phyloP scores from a whole-genome alignment of 83 land plant genomes.

The Larix sibirica region DNA sequence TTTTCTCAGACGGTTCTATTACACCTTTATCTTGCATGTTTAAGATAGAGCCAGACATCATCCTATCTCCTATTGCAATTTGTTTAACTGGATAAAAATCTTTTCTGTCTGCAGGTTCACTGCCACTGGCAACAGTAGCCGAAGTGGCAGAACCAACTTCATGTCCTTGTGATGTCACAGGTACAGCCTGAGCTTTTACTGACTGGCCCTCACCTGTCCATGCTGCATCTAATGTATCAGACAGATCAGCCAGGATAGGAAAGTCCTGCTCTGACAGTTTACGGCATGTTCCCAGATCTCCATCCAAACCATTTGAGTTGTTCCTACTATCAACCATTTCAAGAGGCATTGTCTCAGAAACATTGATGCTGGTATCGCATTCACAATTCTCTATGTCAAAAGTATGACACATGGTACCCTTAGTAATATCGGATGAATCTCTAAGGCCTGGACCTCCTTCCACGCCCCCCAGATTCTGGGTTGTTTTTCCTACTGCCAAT shows the following conservation, averaged over 20 bases:
- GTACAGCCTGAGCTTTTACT: constrained; percentile 17
- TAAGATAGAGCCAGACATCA: no score
- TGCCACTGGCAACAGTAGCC: not conserved
- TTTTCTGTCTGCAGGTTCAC: not conserved
- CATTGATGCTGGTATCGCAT: no score
- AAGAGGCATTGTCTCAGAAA: not conserved
- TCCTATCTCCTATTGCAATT: not conserved
- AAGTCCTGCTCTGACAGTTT: constrained; percentile 34
- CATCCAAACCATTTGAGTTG: constrained; percentile 6
- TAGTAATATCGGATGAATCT: not conserved
- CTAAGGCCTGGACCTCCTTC: not conserved
- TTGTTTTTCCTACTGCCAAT: not conserved
- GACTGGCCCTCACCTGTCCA: constrained; percentile 75
- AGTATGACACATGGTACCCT: not conserved
- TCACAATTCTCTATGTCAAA: not conserved
- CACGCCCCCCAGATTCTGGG: not conserved
- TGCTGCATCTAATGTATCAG: constrained; percentile 80
- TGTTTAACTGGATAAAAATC: not conserved
- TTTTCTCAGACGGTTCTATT: constrained; percentile 16
- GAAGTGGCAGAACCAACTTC: constrained; percentile 10
- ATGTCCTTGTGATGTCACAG: not conserved
- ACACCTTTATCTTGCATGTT: not conserved
- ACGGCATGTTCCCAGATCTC: constrained; percentile 16
- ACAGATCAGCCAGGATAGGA: constrained; percentile 40
- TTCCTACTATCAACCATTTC: not conserved